Evolutionary conservation across 306 rosid species (phyloP).

Genomic region (Fagus crenata): DNA sequence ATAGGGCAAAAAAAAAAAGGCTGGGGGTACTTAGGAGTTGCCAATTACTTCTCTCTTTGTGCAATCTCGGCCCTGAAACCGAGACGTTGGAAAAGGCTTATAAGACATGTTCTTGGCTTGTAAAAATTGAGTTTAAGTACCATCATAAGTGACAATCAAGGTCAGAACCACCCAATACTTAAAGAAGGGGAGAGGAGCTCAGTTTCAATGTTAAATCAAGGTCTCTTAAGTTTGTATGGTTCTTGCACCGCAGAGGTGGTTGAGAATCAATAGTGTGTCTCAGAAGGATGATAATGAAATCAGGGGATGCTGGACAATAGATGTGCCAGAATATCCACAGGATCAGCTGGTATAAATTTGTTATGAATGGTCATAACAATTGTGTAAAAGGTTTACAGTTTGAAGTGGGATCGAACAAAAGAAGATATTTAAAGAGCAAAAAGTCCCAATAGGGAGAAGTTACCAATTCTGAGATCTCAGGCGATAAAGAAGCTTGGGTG

Average conservation of each 20-base stretch:
- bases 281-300: neutral
- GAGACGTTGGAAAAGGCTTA: neutral
- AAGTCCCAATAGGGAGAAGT: neutral
- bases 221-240: neutral
- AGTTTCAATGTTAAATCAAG: neutral
- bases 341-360: neutral
- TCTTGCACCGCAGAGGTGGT: neutral
- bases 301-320: neutral
- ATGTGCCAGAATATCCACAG: neutral
- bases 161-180: too few species aligned
- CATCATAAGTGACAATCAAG: neutral
- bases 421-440: too few species aligned
- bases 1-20: neutral
- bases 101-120: neutral
- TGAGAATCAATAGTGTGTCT: neutral
- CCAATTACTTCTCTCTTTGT: too few species aligned
- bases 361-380: neutral
- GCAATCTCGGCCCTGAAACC: too few species aligned
- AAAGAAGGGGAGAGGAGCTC: too few species aligned
- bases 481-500: neutral
- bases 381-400: too few species aligned
- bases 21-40: neutral
- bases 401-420: too few species aligned
- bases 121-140: neutral
- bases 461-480: neutral